phyloP scores from a whole-genome alignment of 371 early-diverging fungal genomes.

The Chytridiales sp. region DNA sequence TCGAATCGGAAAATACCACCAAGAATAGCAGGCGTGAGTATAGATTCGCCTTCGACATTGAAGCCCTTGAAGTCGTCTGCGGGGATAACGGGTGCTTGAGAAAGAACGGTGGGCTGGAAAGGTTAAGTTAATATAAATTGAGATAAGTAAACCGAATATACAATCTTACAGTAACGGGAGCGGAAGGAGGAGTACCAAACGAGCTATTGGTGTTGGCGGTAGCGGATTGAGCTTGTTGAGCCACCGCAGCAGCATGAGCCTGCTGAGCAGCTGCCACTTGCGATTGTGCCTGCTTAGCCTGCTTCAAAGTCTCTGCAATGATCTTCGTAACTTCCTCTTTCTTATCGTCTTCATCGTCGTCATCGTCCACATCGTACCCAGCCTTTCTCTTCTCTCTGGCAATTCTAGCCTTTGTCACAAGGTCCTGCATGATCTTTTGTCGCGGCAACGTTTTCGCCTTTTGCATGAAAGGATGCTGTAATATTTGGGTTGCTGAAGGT shows the following conservation, averaged over 20 bases:
- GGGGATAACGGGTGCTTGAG: slow-evolving; percentile 1
- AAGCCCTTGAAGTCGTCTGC: slow-evolving; percentile 29
- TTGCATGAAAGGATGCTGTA: slow-evolving; percentile 55
- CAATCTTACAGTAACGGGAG: slow-evolving; percentile 20
- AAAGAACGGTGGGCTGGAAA: not conserved
- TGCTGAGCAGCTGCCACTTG: slow-evolving; percentile 22
- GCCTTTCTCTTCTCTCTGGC: slow-evolving; percentile 49
- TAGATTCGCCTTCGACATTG: slow-evolving; percentile 20
- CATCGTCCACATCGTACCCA: slow-evolving; percentile 47
- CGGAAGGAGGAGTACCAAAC: too few relatives aligned
- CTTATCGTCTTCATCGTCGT: slow-evolving; percentile 53
- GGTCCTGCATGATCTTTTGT: slow-evolving; percentile 44
- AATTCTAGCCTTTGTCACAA: slow-evolving; percentile 47
- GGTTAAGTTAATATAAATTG: slow-evolving; percentile 1
- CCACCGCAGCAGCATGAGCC: slow-evolving; percentile 5
- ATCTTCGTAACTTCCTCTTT: slow-evolving; percentile 39
- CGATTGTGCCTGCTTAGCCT: slow-evolving; percentile 32
- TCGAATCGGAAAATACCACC: slow-evolving; percentile 29
- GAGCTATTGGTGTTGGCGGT: slow-evolving; percentile 6
- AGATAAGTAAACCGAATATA: slow-evolving; percentile 9
- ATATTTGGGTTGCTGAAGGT: slow-evolving; percentile 47
- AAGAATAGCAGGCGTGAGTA: slow-evolving; percentile 30
- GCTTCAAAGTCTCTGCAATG: slow-evolving; percentile 38
- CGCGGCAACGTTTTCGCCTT: slow-evolving; percentile 38
- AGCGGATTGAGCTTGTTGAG: not conserved